Percentiles rank a stretch among this genome's conserved stretches.
phyloP scores from a whole-genome alignment of 1,139 yeast species.

The Debaryomycetaceae sp. region DNA sequence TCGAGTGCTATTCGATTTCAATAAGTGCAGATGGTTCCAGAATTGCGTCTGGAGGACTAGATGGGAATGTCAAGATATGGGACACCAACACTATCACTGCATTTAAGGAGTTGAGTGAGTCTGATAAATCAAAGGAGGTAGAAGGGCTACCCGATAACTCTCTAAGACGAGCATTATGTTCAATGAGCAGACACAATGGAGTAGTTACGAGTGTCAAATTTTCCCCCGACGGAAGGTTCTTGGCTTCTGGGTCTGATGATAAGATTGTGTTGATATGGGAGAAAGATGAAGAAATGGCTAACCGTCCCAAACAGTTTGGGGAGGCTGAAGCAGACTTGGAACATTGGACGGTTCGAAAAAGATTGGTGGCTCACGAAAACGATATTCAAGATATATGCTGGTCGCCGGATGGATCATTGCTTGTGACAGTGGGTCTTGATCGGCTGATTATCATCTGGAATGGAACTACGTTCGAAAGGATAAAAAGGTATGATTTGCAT shows the following conservation, averaged over 20 bases:
- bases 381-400: conserved; percentile 97
- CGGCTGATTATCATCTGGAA: conserved; percentile 91
- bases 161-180: conserved; percentile 59
- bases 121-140: conserved; percentile 7
- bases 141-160: conserved; percentile 31
- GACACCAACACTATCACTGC: conserved; percentile 46
- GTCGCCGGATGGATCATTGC: conserved; percentile 90
- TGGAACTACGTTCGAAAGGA: conserved; percentile 85
- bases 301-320: conserved; percentile 44
- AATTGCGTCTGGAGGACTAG: conserved; percentile 92
- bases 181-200: conserved; percentile 86
- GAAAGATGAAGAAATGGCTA: conserved; percentile 60
- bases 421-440: conserved; percentile 93
- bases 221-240: conserved; percentile 84
- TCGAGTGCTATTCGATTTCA: conserved; percentile 82
- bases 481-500: conserved; percentile 87
- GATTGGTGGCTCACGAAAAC: conserved; percentile 93
- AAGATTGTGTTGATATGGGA: conserved; percentile 92
- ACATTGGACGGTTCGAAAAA: conserved; percentile 89
- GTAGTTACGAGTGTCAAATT: conserved; percentile 92
- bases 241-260: conserved; percentile 96
- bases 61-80: conserved; percentile 93
- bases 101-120: conserved; percentile 13
- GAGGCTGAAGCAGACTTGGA: conserved; percentile 66
- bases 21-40: conserved; percentile 80